Percentiles rank a stretch among this genome's conserved stretches.
phyloP scores from a whole-genome alignment of 306 rosid genomes.

The Gastrolobium villosum region DNA sequence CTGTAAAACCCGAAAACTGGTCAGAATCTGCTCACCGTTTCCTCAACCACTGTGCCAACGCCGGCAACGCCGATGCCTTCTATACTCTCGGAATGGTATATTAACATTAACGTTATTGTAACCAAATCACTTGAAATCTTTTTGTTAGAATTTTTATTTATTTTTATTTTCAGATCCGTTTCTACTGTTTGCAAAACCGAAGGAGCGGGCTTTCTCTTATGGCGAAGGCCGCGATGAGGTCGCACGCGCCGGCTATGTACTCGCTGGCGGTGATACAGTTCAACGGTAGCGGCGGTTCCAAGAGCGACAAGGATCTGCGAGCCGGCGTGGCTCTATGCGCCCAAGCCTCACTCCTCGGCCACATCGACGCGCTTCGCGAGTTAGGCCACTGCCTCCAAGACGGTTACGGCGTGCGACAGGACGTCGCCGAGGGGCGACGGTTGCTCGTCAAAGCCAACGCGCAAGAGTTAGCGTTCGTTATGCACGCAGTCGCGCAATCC shows the following conservation, averaged over 20 bases:
- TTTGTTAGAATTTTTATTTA: neutral
- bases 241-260: slow-evolving; percentile 71
- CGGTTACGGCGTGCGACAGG: slow-evolving; percentile 68
- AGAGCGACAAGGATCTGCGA: slow-evolving; percentile 60
- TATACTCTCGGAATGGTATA: slow-evolving; percentile 81
- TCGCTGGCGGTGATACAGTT: slow-evolving; percentile 80
- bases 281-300: slow-evolving; percentile 76
- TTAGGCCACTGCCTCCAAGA: slow-evolving; percentile 83
- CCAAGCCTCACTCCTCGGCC: slow-evolving; percentile 72
- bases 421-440: slow-evolving; percentile 65
- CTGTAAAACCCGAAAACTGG: slow-evolving; percentile 61
- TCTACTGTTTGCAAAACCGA: slow-evolving; percentile 70
- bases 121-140: neutral
- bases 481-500: slow-evolving; percentile 47
- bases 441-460: slow-evolving; percentile 73
- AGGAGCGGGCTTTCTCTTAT: slow-evolving; percentile 67
- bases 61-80: slow-evolving; percentile 74
- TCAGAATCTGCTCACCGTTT: slow-evolving; percentile 68
- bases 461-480: slow-evolving; percentile 63
- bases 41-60: slow-evolving; percentile 59
- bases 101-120: neutral
- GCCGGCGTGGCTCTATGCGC: slow-evolving; percentile 74
- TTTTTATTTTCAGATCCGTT: slow-evolving; percentile 63
- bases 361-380: slow-evolving; percentile 75
- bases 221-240: slow-evolving; percentile 76